Percentiles rank a stretch among this genome's conserved stretches.
phyloP scores from a whole-genome alignment of 2,329 filamentous ascomycete genomes.

The Curvularia hawaiiensis region DNA sequence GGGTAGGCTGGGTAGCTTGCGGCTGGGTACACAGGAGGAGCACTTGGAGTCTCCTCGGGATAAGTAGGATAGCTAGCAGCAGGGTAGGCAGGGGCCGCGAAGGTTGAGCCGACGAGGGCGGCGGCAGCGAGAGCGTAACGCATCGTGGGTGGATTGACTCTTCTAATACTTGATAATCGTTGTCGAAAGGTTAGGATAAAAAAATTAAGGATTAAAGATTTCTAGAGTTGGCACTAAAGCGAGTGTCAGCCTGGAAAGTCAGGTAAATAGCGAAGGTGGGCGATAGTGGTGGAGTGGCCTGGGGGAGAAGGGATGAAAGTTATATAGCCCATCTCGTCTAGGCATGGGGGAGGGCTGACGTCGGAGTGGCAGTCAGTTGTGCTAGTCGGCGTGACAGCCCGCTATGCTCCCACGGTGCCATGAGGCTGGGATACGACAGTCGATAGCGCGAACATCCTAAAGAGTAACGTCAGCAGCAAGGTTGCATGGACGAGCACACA shows the following conservation, averaged over 20 bases:
- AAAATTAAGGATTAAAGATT: conserved; percentile 35
- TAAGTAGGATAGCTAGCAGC: conserved; percentile 6
- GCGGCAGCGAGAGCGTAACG: conserved; percentile 39
- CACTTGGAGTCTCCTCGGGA: too few species aligned
- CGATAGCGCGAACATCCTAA: conserved; percentile 37
- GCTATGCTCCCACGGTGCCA: conserved; percentile 32
- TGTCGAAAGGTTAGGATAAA: conserved; percentile 8
- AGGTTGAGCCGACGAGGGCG: conserved; percentile 38
- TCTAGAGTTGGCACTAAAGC: conserved; percentile 34
- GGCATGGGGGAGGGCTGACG: conserved; percentile 32
- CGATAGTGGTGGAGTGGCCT: conserved; percentile 28
- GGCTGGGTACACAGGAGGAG: background rate
- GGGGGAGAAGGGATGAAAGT: conserved; percentile 18
- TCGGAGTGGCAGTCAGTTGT: conserved; percentile 31
- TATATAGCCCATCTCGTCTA: conserved; percentile 34
- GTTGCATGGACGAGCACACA: conserved; percentile 23
- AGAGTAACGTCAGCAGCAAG: conserved; percentile 22
- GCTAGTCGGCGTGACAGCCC: conserved; percentile 35
- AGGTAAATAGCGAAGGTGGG: conserved; percentile 37
- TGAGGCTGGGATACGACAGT: conserved; percentile 40
- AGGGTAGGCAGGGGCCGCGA: conserved; percentile 28
- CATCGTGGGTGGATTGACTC: conserved; percentile 34
- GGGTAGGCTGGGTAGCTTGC: background rate
- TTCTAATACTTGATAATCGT: conserved; percentile 5
- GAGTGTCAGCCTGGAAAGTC: conserved; percentile 37